Evolutionary conservation across 192 early-diverging fungal species (phyloP).

Genomic region (Gigaspora rosea): DNA sequence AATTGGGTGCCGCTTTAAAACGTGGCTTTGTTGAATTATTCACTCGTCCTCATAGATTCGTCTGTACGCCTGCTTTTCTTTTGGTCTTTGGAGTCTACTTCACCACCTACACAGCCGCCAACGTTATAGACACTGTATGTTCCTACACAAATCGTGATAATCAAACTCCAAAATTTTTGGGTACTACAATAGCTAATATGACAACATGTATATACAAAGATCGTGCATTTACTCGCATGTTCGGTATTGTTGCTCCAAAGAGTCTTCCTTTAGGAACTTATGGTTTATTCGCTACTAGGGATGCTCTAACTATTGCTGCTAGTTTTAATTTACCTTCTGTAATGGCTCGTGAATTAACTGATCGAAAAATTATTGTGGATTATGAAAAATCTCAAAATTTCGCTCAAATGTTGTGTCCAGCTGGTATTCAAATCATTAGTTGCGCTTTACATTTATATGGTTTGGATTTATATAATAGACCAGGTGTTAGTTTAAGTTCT

Average conservation of each 20-base stretch:
- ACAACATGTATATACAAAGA: constrained; percentile 49
- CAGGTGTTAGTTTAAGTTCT: neutral
- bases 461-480: constrained; percentile 50
- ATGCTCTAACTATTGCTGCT: constrained; percentile 46
- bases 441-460: constrained; percentile 47
- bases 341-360: constrained; percentile 27
- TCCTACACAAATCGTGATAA: constrained; percentile 33
- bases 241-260: constrained; percentile 38
- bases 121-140: constrained; percentile 43
- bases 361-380: neutral
- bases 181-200: constrained; percentile 46
- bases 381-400: constrained; percentile 9
- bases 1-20: constrained; percentile 36
- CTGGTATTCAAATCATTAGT: constrained; percentile 41
- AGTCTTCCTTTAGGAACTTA: constrained; percentile 40
- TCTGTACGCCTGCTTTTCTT: constrained; percentile 35
- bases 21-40: constrained; percentile 36
- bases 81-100: constrained; percentile 41
- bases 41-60: constrained; percentile 38
- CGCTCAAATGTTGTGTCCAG: constrained; percentile 45
- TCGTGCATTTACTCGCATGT: constrained; percentile 49
- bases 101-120: constrained; percentile 45
- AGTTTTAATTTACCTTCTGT: constrained; percentile 46
- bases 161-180: constrained; percentile 42
- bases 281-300: constrained; percentile 44